These are phyloP conservation scores for Bipolaris cookei DNA, from an alignment of 2,329 filamentous ascomycete species.

Conservation along the genomic window DNA sequence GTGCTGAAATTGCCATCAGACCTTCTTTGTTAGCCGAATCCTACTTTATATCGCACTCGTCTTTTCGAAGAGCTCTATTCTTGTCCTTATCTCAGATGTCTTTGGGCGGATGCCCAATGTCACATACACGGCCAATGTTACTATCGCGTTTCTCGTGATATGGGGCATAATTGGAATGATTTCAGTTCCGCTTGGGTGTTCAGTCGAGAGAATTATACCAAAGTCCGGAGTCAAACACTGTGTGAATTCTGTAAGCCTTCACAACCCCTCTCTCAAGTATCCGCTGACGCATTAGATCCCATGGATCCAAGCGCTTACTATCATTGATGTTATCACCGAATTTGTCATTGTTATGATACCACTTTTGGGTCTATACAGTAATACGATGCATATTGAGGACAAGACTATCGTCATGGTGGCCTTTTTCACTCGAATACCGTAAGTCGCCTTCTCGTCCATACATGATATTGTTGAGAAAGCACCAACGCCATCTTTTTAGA, in stretches of 20 bases:
- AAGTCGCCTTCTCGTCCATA: not conserved
- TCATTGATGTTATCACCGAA: slow-evolving; percentile 9
- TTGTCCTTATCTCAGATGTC: slow-evolving; percentile 4
- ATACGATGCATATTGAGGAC: slow-evolving; percentile 1
- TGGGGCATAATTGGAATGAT: slow-evolving; percentile 5
- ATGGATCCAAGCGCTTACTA: slow-evolving; percentile 7
- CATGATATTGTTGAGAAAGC: not conserved
- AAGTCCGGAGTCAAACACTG: slow-evolving; percentile 1
- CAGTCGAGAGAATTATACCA: slow-evolving; percentile 2
- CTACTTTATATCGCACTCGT: slow-evolving; percentile 10
- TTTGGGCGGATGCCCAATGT: slow-evolving; percentile 5
- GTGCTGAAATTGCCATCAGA: not conserved
- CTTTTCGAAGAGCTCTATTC: slow-evolving; percentile 12
- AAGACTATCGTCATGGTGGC: slow-evolving; percentile 12
- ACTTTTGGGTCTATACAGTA: slow-evolving; percentile 7
- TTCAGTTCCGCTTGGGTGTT: slow-evolving; percentile 5
- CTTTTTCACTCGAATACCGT: slow-evolving; percentile 13
- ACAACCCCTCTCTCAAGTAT: not conserved
- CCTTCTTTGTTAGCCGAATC: slow-evolving; percentile 6
- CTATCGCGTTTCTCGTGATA: not conserved
- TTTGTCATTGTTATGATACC: slow-evolving; percentile 3
- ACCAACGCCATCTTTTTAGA: not conserved
- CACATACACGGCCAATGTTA: not conserved
- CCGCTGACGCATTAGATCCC: not conserved
- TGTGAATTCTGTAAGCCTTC: not conserved